Base-by-base conservation (phyloP, 2,329 filamentous ascomycete genomes). In the Keithomyces neogunnii region DNA sequence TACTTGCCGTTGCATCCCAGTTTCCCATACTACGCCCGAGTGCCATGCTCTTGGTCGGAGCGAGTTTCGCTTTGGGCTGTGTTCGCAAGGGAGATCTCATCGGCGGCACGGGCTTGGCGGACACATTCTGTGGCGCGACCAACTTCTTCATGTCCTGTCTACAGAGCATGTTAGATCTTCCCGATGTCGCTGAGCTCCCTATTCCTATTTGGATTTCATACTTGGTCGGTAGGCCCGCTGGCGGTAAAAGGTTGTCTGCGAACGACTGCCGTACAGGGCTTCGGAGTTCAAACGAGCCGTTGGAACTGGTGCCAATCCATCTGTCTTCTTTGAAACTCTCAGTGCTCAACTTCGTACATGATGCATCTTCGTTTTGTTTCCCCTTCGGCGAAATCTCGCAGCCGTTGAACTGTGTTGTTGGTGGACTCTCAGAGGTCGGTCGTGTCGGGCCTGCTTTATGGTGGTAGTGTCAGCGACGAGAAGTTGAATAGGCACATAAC, bases 261-360 rank as follows among this genome's bases (percentile, higher is more conserved):
- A 53, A 50, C 4, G 51, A 53, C 35, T 36, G 48, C 45, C 29
- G 45, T 30, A 51, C 36, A 9, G 51, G 51, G 39, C 51, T 53
- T 31, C 36, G 48, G 11, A 53, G 35, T 30, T 43, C 48, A 35
- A 40, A 10, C 45, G 36, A 31, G 29, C 31, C 9, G 13, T 30
- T 33, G 30, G 28, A 28, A n/a, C 30, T 35, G 19, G 13, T 26
- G 10, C 26, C 36, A n/a, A 31, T 10, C 3, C 5, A n/a, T 5
- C 3, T n/a, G n/a, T 19, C 38, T 11, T 28, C 7, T n/a, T 29
- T 47, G 29, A 19, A 35, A 39, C 32, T 28, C 7, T 11, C 13
- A 26, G 43, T n/a, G n/a, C 30, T 36, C 5, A 11, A 30, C 43
- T 26, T 36, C 28, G 8, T 13, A 39, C 7, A n/a, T 5, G 19